These are phyloP conservation scores for Apiospora koreana DNA, from an alignment of 2,329 filamentous ascomycete species.

Conservation along the genomic window DNA sequence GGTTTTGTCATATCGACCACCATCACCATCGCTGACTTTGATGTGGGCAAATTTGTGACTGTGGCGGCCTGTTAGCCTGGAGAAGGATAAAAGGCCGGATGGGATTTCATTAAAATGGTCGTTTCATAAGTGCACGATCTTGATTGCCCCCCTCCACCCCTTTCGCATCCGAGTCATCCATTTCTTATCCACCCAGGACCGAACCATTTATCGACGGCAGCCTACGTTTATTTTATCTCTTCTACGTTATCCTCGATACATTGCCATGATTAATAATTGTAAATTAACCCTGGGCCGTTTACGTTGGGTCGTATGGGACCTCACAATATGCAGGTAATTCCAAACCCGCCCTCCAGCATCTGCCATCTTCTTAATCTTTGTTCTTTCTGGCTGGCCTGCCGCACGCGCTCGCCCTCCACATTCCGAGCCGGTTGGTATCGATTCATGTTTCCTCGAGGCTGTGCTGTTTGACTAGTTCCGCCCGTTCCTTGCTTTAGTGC, in stretches of 20 bases:
- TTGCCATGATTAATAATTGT: neutral
- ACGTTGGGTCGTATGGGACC: neutral
- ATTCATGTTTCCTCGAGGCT: neutral
- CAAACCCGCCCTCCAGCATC: neutral
- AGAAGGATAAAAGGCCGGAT: neutral
- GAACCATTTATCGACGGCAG: neutral
- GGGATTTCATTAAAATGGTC: neutral
- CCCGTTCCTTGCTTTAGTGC: constrained; percentile 1
- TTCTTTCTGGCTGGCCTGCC: neutral
- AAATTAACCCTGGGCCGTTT: neutral
- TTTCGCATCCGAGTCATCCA: neutral
- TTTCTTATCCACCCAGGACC: neutral
- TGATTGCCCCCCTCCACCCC: neutral
- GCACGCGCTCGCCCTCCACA: neutral
- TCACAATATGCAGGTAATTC: neutral
- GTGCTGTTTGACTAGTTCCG: neutral
- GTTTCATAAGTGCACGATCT: constrained; percentile 5
- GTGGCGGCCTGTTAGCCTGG: neutral
- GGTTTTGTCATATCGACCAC: neutral
- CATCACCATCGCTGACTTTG: neutral
- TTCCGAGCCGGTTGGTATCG: neutral
- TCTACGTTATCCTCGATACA: too few species aligned
- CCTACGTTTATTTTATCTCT: neutral
- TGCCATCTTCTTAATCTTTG: neutral
- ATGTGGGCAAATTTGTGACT: neutral